Evolutionary conservation across 108 stramenopile species (phyloP).

Genomic region (Nannochloropsis gaditana): DNA sequence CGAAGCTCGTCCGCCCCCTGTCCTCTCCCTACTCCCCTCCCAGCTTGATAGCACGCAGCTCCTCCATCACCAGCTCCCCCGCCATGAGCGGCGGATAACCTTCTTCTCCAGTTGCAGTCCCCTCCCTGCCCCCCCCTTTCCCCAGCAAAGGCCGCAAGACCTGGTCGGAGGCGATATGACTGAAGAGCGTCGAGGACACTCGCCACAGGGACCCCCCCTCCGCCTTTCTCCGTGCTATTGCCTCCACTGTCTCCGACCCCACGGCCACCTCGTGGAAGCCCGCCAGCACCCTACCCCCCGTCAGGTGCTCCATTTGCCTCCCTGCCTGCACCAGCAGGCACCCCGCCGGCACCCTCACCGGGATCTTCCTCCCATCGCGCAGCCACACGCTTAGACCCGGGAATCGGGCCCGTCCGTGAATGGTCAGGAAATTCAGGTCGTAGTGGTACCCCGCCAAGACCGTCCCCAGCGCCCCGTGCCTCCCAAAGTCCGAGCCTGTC

Average conservation of each 20-base stretch:
- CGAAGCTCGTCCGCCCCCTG: neutral
- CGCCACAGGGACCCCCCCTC: constrained; percentile 49
- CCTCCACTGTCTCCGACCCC: constrained; percentile 34
- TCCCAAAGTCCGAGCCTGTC: constrained; percentile 53
- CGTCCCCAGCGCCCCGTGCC: constrained; percentile 34
- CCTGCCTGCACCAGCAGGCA: constrained; percentile 60
- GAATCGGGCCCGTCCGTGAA: constrained; percentile 56
- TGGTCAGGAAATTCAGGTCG: constrained; percentile 58
- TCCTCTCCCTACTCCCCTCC: neutral
- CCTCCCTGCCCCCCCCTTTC: constrained; percentile 15
- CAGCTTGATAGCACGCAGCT: constrained; percentile 36
- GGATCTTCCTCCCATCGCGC: constrained; percentile 38
- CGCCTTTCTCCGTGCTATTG: constrained; percentile 29
- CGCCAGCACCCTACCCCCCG: constrained; percentile 56
- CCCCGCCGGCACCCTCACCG: constrained; percentile 52
- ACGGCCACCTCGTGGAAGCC: constrained; percentile 63
- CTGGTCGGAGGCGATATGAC: constrained; percentile 58
- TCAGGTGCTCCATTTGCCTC: constrained; percentile 55
- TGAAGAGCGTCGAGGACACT: constrained; percentile 54
- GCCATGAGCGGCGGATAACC: constrained; percentile 20
- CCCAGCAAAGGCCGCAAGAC: constrained; percentile 31
- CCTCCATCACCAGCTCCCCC: constrained; percentile 40
- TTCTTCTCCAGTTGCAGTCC: neutral
- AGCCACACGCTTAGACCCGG: constrained; percentile 59
- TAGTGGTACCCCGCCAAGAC: constrained; percentile 59